Conservation (phyloP, 164 flowering plant genomes). For the Macadamia tetraphylla region DNA sequence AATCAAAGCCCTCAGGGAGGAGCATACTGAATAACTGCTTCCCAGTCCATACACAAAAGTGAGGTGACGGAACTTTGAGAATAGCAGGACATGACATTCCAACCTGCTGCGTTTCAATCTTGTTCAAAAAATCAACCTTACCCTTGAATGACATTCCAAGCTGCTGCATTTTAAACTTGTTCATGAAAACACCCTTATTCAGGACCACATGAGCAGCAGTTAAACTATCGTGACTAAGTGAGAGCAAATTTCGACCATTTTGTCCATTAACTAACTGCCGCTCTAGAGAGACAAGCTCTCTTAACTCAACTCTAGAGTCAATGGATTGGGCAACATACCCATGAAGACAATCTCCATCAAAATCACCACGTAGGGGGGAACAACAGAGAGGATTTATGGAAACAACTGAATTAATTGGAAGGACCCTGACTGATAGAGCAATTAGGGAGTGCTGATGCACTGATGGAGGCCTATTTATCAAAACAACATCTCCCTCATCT, state of each 20-base stretch:
- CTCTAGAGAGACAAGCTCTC: conserved; percentile 65
- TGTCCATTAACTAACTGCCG: conserved; percentile 65
- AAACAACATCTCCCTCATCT: conserved; percentile 65
- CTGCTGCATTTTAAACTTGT: conserved; percentile 61
- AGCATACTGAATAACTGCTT: conserved; percentile 72
- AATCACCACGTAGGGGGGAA: conserved; percentile 84
- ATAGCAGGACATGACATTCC: conserved; percentile 64
- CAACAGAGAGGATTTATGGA: conserved; percentile 83
- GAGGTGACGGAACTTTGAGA: conserved; percentile 32
- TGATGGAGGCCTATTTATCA: conserved; percentile 91
- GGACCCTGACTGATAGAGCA: conserved; percentile 60
- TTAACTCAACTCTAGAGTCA: conserved; percentile 64
- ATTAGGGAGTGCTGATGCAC: conserved; percentile 85
- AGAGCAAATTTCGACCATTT: conserved; percentile 69
- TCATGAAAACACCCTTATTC: conserved; percentile 41
- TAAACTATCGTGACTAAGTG: conserved; percentile 78
- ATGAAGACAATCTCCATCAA: conserved; percentile 95
- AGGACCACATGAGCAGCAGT: conserved; percentile 59
- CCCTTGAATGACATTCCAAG: conserved; percentile 45
- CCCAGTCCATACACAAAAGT: conserved; percentile 57
- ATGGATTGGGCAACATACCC: conserved; percentile 86
- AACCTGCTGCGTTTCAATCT: conserved; percentile 68
- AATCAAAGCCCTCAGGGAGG: conserved; percentile 55
- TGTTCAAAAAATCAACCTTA: conserved; percentile 38
- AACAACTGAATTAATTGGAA: conserved; percentile 53